Evolutionary conservation across 1,284 basidiomycete genomes (phyloP), one percentile per base, ranked within the genome.

Genomic region (Irpex lacteus): DNA sequence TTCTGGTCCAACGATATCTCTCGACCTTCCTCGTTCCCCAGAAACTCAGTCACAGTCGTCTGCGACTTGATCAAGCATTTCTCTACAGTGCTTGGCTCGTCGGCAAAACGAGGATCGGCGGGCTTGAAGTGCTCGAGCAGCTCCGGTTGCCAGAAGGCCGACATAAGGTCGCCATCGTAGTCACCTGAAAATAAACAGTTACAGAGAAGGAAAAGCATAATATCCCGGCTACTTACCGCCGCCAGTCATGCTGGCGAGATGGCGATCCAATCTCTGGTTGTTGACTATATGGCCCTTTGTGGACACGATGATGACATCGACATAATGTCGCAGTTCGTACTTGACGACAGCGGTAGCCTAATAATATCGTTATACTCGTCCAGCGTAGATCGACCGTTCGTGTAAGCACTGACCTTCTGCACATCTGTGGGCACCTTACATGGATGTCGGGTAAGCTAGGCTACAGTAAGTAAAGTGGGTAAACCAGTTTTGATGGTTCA

Each of bases 81-180:
- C 3, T 75, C 70, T 7, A 89, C 72, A 19, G 77, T 68, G 0
- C 67, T 64, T 1, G 84, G 82, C 32, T 83, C 81, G 32, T 80
- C 73, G 0, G 85, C 82, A 65, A 77, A 84, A 2, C 74, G 68
- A 0, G 79, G 70, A 49, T 80, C 73, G 0, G 87, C 83, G 67
- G 84, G 83, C 13, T 64, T 70, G 72, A 90, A 90, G 0, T 69
- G 63, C 1, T 75, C 55, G 15, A 90, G 85, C 4, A 90, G 75
- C 2, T 63, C 62, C 2, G 73, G 73, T 21, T 80, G 71, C 79
- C 79, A 82, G 38, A 77, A 79, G 0, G 76, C 77, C 36, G 74
- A 68, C 34, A 77, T 74, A 0, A 72, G 76, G 64, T 82, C 81
- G 2, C 81, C 81, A 65, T 82, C 81, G 64, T 81, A 83, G 61